A percentile compares a stretch with the other conserved stretches of the same genome.
These are phyloP conservation scores for Cyclotella choctawhatcheeana DNA, from an alignment of 108 stramenopile species.

Conservation along the genomic window DNA sequence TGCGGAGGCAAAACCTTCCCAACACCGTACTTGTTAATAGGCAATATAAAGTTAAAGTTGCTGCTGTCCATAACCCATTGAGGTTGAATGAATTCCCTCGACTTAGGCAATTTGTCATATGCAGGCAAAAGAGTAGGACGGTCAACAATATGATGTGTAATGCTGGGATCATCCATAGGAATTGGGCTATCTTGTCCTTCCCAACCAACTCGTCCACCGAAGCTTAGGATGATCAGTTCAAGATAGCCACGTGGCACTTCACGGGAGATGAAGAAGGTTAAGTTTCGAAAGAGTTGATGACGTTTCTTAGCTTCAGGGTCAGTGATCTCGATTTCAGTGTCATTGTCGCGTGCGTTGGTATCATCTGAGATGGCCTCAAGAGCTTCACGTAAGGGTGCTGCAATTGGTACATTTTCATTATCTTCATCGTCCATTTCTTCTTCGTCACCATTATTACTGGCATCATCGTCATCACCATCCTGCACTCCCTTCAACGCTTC, in stretches of 20 bases:
- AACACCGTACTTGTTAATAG: constrained; percentile 86
- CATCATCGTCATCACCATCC: constrained; percentile 58
- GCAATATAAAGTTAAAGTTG: constrained; percentile 92
- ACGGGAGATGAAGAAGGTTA: constrained; percentile 92
- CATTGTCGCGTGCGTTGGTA: constrained; percentile 7
- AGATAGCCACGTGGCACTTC: constrained; percentile 94
- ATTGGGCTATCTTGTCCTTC: constrained; percentile 92
- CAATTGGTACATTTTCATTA: constrained; percentile 71
- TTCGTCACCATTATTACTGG: constrained; percentile 55
- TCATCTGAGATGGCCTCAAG: constrained; percentile 69
- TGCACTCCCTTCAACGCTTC: constrained; percentile 69
- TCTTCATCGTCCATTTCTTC: constrained; percentile 70
- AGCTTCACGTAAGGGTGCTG: constrained; percentile 80
- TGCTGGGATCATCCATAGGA: constrained; percentile 74
- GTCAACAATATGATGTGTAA: constrained; percentile 96
- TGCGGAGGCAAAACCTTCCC: constrained; percentile 96
- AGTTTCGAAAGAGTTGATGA: constrained; percentile 78
- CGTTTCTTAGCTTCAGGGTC: constrained; percentile 75
- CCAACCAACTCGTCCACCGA: constrained; percentile 95
- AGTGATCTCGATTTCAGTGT: constrained; percentile 38
- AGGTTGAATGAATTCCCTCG: constrained; percentile 96
- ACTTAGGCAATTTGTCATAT: constrained; percentile 72
- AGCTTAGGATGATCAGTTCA: constrained; percentile 90
- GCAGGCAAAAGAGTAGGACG: constrained; percentile 76
- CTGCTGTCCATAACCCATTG: constrained; percentile 98